Base-by-base conservation (phyloP, 192 early-diverging fungal species). In the Rhizophlyctis rosea region DNA sequence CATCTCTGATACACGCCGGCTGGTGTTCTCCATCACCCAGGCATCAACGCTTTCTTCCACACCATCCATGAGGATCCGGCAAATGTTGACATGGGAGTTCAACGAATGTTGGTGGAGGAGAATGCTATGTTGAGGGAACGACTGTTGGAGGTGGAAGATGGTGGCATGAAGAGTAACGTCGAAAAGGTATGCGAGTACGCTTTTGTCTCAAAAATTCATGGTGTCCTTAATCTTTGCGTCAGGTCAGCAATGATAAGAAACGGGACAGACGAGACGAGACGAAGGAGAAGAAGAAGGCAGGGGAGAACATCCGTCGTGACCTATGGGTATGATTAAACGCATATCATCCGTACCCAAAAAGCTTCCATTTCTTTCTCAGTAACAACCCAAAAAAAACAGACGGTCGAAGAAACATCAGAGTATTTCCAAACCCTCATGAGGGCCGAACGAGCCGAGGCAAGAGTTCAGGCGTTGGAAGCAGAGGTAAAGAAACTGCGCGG, bases 361-460 rank as follows among this genome's bases (percentile, higher is more conserved):
- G 23, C 3, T 13, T 31, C 18, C 36, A 31, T 4, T 14, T 35
- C 51, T 4, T 14, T 33, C 35, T 4, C 25, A 30, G 4, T 30
- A 59, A 25, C n/a, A n/a, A n/a, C n/a, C n/a, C n/a, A 34, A 30
- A 50, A 34, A 18, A 28, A 27, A 34, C 48, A 16, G 16, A n/a
- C 52, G 21, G 49, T 2, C 49, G 36, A 5, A 2, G 30, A 24
- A 23, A 3, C 11, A 61, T 31, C 24, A n/a, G 59, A 65, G 47
- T 24, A 49, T 13, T 53, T 52, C 13, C 29, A 3, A 44, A 14
- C 47, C 2, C 52, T 69, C 9, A n/a, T 76, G 5, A 60, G 76
- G 18, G 76, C 73, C 0, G 72, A 78, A 55, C 48, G 49, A 2
- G 74, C 65, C 9, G 76, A 78, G 62, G 51, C 50, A 16, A n/a